Evolutionary conservation across 75 land plant species (phyloP).

Genomic region (Picea sitchensis): DNA sequence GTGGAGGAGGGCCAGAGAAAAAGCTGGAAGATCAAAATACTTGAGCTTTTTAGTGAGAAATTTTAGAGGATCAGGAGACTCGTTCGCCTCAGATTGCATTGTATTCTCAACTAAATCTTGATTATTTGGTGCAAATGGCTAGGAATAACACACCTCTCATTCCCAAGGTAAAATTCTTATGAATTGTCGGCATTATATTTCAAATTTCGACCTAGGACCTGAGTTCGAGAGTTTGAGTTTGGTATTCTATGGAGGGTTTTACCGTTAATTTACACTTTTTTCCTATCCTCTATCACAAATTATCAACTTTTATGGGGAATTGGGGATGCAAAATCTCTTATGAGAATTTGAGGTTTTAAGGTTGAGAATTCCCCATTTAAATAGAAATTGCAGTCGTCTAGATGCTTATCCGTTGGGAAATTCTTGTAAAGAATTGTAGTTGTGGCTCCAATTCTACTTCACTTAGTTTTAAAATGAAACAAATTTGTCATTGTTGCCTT

Average conservation of each 20-base stretch:
- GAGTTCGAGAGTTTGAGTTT: not conserved
- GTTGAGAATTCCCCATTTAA: conserved; percentile 1
- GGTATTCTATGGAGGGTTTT: not conserved
- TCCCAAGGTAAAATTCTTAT: not conserved
- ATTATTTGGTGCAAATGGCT: no score
- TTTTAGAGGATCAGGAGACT: not conserved
- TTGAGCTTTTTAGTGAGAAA: conserved; percentile 27
- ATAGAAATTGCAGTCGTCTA: not conserved
- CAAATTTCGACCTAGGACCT: not conserved
- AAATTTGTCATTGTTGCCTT: not conserved
- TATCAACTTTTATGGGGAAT: not conserved
- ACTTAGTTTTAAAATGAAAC: conserved; percentile 2
- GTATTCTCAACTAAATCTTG: not conserved
- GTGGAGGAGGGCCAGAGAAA: conserved; percentile 12
- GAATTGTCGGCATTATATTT: not conserved
- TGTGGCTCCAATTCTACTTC: not conserved
- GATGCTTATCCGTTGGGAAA: no score
- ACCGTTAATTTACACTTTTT: not conserved
- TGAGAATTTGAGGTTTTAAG: not conserved
- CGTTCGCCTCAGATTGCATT: not conserved
- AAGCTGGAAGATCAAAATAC: not conserved
- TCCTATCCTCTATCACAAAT: not conserved
- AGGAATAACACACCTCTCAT: not conserved
- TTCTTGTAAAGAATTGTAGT: no score
- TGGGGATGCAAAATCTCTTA: not conserved